Conservation (phyloP, 148 eudicot species). For the Agrostemma githago region DNA sequence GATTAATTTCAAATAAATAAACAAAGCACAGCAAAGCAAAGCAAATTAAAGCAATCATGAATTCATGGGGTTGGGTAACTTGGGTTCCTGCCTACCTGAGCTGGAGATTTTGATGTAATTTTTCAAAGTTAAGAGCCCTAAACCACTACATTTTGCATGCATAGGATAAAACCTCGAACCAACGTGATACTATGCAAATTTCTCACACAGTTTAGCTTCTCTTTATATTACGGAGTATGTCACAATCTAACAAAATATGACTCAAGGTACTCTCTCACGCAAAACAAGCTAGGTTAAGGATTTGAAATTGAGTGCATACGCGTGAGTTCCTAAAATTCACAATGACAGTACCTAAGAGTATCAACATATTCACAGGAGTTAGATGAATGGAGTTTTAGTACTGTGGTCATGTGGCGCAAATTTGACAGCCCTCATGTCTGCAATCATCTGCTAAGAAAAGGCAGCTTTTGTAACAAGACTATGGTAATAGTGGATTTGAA, state of each 20-base stretch:
- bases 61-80: neutral
- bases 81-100: neutral
- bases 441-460: neutral
- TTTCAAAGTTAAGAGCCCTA: neutral
- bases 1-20: neutral
- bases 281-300: neutral
- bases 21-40: neutral
- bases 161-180: neutral
- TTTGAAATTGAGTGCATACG: neutral
- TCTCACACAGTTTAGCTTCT: neutral
- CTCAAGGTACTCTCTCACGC: neutral
- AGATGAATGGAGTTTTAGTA: neutral
- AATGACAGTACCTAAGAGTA: neutral
- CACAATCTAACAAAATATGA: neutral
- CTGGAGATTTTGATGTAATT: neutral
- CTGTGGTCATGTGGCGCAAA: neutral
- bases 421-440: neutral
- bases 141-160: neutral
- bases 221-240: neutral
- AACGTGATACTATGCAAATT: neutral
- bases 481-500: neutral
- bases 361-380: neutral
- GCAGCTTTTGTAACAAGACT: neutral
- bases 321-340: neutral
- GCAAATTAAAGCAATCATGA: neutral